These are phyloP conservation scores for Coemansia sp. DNA, from an alignment of 192 early-diverging fungal genomes.

Conservation along the genomic window DNA sequence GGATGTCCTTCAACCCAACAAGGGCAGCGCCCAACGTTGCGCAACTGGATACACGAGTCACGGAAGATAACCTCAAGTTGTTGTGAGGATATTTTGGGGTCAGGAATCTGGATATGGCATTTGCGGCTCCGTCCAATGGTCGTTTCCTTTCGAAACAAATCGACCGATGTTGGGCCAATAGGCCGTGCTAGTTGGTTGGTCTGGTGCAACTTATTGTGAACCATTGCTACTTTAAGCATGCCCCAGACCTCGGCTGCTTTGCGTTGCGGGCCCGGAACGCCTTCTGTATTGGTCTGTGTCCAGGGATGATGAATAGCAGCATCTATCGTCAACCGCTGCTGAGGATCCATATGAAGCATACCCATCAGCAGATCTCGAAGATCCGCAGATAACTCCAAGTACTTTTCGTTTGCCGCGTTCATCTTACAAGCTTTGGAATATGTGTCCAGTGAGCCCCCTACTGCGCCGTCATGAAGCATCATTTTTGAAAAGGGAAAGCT, in stretches of 20 bases:
- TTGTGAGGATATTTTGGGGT: conserved; percentile 28
- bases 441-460: conserved; percentile 16
- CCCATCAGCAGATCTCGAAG: conserved; percentile 25
- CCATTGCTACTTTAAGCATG: conserved; percentile 1
- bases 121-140: conserved; percentile 35
- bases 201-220: not conserved
- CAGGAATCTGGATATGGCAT: conserved; percentile 40
- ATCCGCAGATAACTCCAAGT: conserved; percentile 14
- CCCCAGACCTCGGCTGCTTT: conserved; percentile 40
- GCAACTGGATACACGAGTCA: conserved; percentile 18
- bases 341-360: conserved; percentile 38
- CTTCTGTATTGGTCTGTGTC: conserved; percentile 39
- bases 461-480: conserved; percentile 13
- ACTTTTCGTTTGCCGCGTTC: conserved; percentile 22
- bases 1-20: conserved; percentile 23
- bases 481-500: conserved; percentile 45
- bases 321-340: conserved; percentile 25
- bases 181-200: not conserved
- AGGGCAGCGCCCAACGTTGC: conserved; percentile 23
- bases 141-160: conserved; percentile 30
- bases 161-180: conserved; percentile 3
- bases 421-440: conserved; percentile 28
- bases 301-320: conserved; percentile 37
- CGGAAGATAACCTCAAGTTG: conserved; percentile 35
- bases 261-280: conserved; percentile 22